Base-by-base conservation (phyloP, 2,329 filamentous ascomycete genomes). In the Cladosporium sp. region DNA sequence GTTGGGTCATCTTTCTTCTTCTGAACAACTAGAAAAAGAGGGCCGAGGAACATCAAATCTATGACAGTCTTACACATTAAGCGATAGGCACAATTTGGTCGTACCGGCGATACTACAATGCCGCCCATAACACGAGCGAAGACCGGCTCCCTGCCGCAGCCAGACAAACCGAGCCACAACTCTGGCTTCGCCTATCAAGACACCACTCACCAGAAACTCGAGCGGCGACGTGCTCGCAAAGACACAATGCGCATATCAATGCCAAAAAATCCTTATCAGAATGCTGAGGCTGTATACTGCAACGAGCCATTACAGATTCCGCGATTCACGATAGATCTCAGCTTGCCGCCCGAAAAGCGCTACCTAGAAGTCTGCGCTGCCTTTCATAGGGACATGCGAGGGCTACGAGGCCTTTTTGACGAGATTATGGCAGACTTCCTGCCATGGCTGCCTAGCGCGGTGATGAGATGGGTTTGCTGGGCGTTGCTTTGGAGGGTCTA, bases 401-500 rank as follows among this genome's bases (percentile, higher is more conserved):
- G 72, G 3, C 69, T 88, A 0, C 72, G 75, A 0, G 63, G 64
- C 1, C 69, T 86, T 0, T 85, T 86, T 64, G 74, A 84, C 51
- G 74, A 81, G 6, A 63, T 85, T 0, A 65, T 85, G 1, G 50
- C 66, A 5, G 70, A 68, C 5, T 58, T 76, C 7, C 60, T 69
- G 3, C 67, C 65, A 11, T 68, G 60, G 2, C 43, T 77, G 3
- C 63, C 69, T n/a, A 42, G 20, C 19, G 7, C 15, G n/a, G 19
- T 50, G 3, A 63, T 67, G 12, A 67, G 63, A 4, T 57, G 69
- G 3, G 34, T 82, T 1, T 78, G 82, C 0, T 73, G 73, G 0
- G n/a, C 80, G 0, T 67, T 80, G 11, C 67, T 88, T 11, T 76
- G 79, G 3, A 73, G 78, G 1, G 70, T 88, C 0, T 74, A 82